Evolutionary conservation across 2,329 filamentous ascomycete genomes (phyloP).

Genomic region (Pyrenophora graminea): DNA sequence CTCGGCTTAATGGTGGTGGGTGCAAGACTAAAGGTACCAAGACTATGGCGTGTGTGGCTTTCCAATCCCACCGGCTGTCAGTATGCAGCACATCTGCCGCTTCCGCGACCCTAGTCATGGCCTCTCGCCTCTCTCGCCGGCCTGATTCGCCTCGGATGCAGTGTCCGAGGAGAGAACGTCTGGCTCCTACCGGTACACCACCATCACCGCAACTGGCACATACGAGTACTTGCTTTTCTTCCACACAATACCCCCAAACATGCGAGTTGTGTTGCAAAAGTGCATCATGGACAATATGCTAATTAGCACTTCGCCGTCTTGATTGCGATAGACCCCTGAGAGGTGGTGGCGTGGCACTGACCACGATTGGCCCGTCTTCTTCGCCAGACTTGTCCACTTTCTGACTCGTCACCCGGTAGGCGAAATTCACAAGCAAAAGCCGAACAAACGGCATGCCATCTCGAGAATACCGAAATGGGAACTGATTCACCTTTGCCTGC

Average conservation of each 20-base stretch:
- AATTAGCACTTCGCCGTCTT: no score
- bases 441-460: no score
- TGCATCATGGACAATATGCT: no score
- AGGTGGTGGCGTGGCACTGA: no score
- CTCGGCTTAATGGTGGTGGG: background rate
- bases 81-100: constrained; percentile 1
- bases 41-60: constrained; percentile 1
- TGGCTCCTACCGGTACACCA: background rate
- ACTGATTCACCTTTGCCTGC: no score
- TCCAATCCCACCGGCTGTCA: constrained; percentile 1
- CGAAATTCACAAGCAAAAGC: no score
- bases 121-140: background rate
- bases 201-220: constrained; percentile 1
- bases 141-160: constrained; percentile 1
- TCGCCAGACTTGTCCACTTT: no score
- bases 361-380: no score
- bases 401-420: no score
- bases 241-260: background rate
- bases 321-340: no score
- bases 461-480: no score
- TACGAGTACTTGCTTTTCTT: background rate
- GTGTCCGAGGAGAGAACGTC: background rate
- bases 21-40: constrained; percentile 1
- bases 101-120: constrained; percentile 6
- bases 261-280: no score